phyloP scores from a whole-genome alignment of 805 yeast genomes.

The Lipomyces spencermartinsiae region DNA sequence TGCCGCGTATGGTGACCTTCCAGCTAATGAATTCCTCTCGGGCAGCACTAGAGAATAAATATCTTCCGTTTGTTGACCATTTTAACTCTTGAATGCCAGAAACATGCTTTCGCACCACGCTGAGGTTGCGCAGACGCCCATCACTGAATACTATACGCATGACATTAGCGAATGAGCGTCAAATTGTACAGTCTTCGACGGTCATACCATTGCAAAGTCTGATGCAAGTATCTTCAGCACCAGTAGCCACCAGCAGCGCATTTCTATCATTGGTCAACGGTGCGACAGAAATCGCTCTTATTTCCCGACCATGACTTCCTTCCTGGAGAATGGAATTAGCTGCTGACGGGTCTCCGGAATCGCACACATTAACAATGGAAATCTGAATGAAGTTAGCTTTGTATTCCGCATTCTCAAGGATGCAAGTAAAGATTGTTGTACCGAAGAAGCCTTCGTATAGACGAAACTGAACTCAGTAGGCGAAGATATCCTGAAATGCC shows the following conservation, averaged over 20 bases:
- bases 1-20: constrained; percentile 56
- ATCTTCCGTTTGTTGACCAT: constrained; percentile 49
- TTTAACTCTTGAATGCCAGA: constrained; percentile 84
- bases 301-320: constrained; percentile 93
- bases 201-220: constrained; percentile 51
- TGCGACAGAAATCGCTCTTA: constrained; percentile 72
- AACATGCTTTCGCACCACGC: constrained; percentile 80
- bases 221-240: constrained; percentile 87
- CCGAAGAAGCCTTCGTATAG: constrained; percentile 59
- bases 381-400: background rate
- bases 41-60: constrained; percentile 61
- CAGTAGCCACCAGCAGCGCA: constrained; percentile 63
- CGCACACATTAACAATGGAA: background rate
- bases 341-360: constrained; percentile 47
- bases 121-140: constrained; percentile 56
- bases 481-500: constrained; percentile 58
- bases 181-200: background rate
- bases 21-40: constrained; percentile 88
- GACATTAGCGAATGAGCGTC: constrained; percentile 42
- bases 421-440: background rate
- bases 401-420: background rate
- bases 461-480: constrained; percentile 53
- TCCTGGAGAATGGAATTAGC: constrained; percentile 47
- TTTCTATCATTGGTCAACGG: constrained; percentile 45
- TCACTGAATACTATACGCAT: constrained; percentile 25